Conservation (phyloP, 345 rosid genomes). For the Lumnitzera littorea region DNA sequence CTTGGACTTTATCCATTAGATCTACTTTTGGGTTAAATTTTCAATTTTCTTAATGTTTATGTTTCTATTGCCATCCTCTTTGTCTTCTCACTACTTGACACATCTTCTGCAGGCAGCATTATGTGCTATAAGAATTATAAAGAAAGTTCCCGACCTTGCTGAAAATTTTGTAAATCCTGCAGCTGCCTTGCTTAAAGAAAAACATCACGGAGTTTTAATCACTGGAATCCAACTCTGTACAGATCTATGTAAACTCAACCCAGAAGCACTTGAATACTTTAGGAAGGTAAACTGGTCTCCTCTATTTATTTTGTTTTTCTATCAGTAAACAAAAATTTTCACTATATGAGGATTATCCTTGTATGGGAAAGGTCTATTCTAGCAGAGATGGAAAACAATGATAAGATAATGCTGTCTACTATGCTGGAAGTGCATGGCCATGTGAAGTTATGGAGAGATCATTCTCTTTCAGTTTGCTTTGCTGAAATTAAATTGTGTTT, state of each 20-base stretch:
- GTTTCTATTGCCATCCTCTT: constrained; percentile 1
- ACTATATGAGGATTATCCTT: too few relatives aligned
- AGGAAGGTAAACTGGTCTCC: constrained; percentile 52
- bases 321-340: too few relatives aligned
- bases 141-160: constrained; percentile 96
- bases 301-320: too few relatives aligned
- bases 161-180: constrained; percentile 94
- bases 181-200: constrained; percentile 84
- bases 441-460: neutral
- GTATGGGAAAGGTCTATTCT: too few relatives aligned
- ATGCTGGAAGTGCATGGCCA: neutral
- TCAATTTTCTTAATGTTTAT: too few relatives aligned
- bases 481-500: too few relatives aligned
- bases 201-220: constrained; percentile 96
- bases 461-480: too few relatives aligned
- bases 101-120: constrained; percentile 75
- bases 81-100: constrained; percentile 9
- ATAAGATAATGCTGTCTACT: too few relatives aligned
- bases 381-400: too few relatives aligned
- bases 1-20: too few relatives aligned
- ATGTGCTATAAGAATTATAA: constrained; percentile 89
- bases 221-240: constrained; percentile 94
- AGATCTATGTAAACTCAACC: constrained; percentile 81
- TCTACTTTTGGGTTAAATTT: too few relatives aligned
- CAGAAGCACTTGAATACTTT: constrained; percentile 78